Evolutionary conservation across 257 asterid species (phyloP).

Genomic region (Schizonepeta tenuifolia): DNA sequence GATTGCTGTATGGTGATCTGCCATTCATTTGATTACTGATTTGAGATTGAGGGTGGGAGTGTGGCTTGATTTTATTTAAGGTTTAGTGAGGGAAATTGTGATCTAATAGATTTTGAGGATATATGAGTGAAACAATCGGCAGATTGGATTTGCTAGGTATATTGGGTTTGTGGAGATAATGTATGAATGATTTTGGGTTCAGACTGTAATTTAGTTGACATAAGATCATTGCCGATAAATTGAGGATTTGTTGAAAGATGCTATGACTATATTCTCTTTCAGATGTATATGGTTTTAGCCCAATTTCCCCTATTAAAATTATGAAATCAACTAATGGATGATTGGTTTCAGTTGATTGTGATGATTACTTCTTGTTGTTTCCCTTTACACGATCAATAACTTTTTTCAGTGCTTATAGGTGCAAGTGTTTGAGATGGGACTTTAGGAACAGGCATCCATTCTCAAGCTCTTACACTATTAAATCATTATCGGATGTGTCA

Average conservation of each 20-base stretch:
- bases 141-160: slow-evolving; percentile 8
- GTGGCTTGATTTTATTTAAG: neutral
- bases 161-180: slow-evolving; percentile 21
- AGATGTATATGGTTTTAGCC: slow-evolving; percentile 18
- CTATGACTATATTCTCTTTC: neutral
- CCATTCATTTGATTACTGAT: neutral
- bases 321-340: slow-evolving; percentile 2
- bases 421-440: slow-evolving; percentile 10
- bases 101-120: slow-evolving; percentile 28
- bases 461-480: neutral
- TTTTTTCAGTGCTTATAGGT: neutral
- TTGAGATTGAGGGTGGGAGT: slow-evolving; percentile 26
- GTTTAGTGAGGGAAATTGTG: slow-evolving; percentile 4
- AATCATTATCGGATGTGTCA: neutral
- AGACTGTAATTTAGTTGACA: slow-evolving; percentile 1
- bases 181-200: neutral
- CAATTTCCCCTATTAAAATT: slow-evolving; percentile 5
- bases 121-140: neutral
- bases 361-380: neutral
- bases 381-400: neutral
- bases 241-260: neutral
- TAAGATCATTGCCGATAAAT: neutral
- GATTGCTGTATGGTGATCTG: slow-evolving; percentile 32
- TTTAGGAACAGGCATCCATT: neutral
- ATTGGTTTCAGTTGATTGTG: slow-evolving; percentile 15